Base-by-base conservation (phyloP, 306 rosid genomes). In the Cicer judaicum region DNA sequence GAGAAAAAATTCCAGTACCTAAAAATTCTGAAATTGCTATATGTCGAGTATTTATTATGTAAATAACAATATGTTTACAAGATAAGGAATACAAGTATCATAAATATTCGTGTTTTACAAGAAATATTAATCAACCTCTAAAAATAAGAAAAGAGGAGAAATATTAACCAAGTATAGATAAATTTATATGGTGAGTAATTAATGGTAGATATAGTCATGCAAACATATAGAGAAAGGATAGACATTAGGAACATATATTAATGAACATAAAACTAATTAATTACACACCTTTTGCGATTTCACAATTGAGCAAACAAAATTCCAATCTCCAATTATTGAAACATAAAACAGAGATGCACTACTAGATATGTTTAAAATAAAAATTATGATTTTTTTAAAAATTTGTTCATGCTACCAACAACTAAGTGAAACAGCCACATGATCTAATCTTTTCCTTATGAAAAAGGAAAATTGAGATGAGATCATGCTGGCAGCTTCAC, bases 401-500 rank as follows among this genome's bases (percentile, higher is more conserved):
- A 39, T 29, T 4, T 10, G 18, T 50, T 66, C 84, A 81, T 86
- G 82, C 77, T 36, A 46, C 77, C 87, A 88, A 67, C 83, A 84
- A 87, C 87, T 21, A 79, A 97, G 89, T 93, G 98, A 93, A 93
- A 81, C 90, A 79, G 75, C 89, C 90, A 67, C 84, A 89, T 91
- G 96, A 91, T 91, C 98, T 86, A 76, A 89, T 86, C 84, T 70
- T 87, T 80, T 85, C 85, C 62, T 81, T 64, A 36, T 6, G 53
- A 77, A 42, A 85, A 82, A 82, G 82, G 70, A 84, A 86, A 83
- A 85, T 83, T 16, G 18, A 16, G 98, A 93, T 16, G 18, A 16
- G 98, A 93, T 93, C 96, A 93, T 86, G 96, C 97, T 93, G 98
- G 96, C 98, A 93, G 98, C 97, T 93, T 93, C 96, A 93, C 89